Conservation (phyloP, 352 stramenopile species). For the Pythium brachiatum region DNA sequence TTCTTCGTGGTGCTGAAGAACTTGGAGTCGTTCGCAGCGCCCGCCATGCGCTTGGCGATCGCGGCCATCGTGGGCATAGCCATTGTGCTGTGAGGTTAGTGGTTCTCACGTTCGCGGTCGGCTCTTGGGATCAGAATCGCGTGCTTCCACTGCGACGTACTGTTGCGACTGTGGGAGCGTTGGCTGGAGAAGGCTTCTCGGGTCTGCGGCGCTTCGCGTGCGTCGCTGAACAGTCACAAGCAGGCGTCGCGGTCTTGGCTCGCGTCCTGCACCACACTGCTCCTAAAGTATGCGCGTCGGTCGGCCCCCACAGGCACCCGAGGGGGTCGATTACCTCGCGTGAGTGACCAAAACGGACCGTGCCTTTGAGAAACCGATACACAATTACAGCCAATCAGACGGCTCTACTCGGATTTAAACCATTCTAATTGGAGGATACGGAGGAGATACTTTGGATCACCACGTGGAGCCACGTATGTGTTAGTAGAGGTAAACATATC, state of each 20-base stretch:
- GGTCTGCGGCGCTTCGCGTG: neutral
- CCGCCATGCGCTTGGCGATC: conserved; percentile 86
- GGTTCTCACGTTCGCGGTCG: neutral
- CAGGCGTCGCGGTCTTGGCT: conserved; percentile 5
- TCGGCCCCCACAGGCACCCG: neutral
- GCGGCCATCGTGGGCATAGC: conserved; percentile 86
- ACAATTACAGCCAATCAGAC: conserved; percentile 1
- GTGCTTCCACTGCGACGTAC: neutral
- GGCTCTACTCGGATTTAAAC: neutral
- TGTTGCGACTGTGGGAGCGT: neutral
- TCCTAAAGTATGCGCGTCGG: neutral
- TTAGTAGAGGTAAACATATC: neutral
- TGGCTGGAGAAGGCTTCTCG: conserved; percentile 1
- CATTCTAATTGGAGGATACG: conserved; percentile 2
- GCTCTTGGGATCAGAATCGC: neutral
- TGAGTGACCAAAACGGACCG: conserved; percentile 13
- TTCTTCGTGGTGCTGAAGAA: conserved; percentile 99
- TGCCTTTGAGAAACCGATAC: conserved; percentile 1
- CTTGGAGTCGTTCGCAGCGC: conserved; percentile 94
- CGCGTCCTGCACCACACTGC: neutral
- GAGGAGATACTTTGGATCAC: neutral
- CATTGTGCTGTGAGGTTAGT: conserved; percentile 32
- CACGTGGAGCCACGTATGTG: neutral
- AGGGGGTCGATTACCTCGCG: neutral
- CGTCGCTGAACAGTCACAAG: neutral